These are phyloP conservation scores for Tubosaeta sp. DNA, from an alignment of 768 basidiomycete genomes.

Conservation along the genomic window DNA sequence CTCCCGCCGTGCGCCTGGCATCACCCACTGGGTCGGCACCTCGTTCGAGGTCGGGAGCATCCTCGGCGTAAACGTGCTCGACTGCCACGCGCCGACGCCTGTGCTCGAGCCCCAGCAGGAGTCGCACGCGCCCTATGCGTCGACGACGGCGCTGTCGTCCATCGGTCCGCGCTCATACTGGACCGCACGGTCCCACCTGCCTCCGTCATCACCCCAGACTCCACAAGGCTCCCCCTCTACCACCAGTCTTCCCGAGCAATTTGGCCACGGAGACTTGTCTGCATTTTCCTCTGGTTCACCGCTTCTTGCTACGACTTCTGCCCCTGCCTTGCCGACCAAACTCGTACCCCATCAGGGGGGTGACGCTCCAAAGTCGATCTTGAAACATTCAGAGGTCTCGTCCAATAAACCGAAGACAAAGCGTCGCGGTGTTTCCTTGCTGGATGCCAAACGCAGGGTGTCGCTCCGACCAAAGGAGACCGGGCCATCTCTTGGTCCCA, in stretches of 20 bases:
- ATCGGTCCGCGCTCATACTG: slow-evolving; percentile 19
- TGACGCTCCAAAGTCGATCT: slow-evolving; percentile 19
- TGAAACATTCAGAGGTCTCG: slow-evolving; percentile 17
- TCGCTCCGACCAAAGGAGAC: slow-evolving; percentile 18
- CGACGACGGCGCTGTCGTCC: slow-evolving; percentile 20
- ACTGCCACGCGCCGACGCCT: slow-evolving; percentile 16
- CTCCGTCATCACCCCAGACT: slow-evolving; percentile 10
- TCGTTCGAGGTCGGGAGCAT: slow-evolving; percentile 79
- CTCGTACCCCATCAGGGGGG: slow-evolving; percentile 3
- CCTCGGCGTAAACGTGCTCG: slow-evolving; percentile 61
- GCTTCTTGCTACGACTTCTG: slow-evolving; percentile 14
- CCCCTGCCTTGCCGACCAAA: slow-evolving; percentile 8
- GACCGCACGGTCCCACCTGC: slow-evolving; percentile 18
- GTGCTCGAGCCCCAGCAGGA: slow-evolving; percentile 2
- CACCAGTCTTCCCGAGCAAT: slow-evolving; percentile 11
- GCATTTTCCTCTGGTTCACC: slow-evolving; percentile 24
- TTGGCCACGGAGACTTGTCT: slow-evolving; percentile 4
- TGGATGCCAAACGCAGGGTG: slow-evolving; percentile 10
- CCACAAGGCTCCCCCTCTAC: slow-evolving; percentile 7
- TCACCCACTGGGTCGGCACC: slow-evolving; percentile 58
- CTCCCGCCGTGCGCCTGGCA: background rate
- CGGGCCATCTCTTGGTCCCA: slow-evolving; percentile 12
- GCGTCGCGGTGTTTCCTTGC: slow-evolving; percentile 11
- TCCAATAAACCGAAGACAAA: slow-evolving; percentile 5
- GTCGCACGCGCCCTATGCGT: slow-evolving; percentile 8